Conservation (phyloP, 495 filamentous ascomycete genomes). For the Friedmanniomyces simplex region DNA sequence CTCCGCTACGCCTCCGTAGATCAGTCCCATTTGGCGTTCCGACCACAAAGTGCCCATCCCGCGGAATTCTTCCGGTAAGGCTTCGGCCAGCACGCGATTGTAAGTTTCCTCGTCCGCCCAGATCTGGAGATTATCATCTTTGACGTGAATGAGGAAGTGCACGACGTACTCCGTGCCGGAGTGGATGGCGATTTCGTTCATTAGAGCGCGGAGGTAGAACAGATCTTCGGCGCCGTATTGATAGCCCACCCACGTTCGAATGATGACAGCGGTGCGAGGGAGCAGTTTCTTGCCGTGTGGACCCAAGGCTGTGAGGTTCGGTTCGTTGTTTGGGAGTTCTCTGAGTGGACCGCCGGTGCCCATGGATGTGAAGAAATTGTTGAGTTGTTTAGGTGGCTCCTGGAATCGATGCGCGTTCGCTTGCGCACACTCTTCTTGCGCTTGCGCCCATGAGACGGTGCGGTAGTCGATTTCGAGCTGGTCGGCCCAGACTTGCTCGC, state of each 20-base stretch:
- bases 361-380: conserved; percentile 40
- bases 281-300: conserved; percentile 29
- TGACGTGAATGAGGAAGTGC: conserved; percentile 58
- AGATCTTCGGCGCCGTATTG: conserved; percentile 37
- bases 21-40: conserved; percentile 75
- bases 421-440: conserved; percentile 56
- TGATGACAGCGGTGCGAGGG: conserved; percentile 49
- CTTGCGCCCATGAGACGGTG: conserved; percentile 61
- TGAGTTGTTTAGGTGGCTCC: conserved; percentile 32
- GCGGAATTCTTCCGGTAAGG: conserved; percentile 75
- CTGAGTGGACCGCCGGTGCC: conserved; percentile 27
- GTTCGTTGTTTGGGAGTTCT: conserved; percentile 5
- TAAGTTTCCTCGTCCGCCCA: conserved; percentile 56
- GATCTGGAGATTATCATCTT: conserved; percentile 52
- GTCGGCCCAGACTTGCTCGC: conserved; percentile 62
- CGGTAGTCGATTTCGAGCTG: conserved; percentile 57
- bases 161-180: conserved; percentile 55
- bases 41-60: conserved; percentile 88
- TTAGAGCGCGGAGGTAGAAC: conserved; percentile 42
- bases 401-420: conserved; percentile 64
- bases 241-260: conserved; percentile 56
- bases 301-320: not conserved
- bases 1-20: conserved; percentile 76
- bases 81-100: conserved; percentile 52
- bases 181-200: conserved; percentile 50